These are phyloP conservation scores for Xylogone sp. DNA, from an alignment of 2,329 filamentous ascomycete genomes.

Conservation along the genomic window DNA sequence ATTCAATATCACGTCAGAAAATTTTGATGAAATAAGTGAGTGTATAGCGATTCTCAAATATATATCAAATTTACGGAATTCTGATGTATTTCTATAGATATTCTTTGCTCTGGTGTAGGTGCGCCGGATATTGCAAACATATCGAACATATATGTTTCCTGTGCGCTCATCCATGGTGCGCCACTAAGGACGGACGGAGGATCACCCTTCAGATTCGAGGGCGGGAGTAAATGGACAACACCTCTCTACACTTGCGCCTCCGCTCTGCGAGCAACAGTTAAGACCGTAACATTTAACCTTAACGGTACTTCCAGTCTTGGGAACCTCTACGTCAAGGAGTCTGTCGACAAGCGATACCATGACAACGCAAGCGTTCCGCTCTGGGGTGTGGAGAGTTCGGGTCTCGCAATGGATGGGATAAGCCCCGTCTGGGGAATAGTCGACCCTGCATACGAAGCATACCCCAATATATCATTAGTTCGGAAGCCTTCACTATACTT, in stretches of 20 bases:
- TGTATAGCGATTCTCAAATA: neutral
- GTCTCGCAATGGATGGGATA: slow-evolving; percentile 20
- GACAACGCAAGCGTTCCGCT: slow-evolving; percentile 21
- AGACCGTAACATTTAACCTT: slow-evolving; percentile 38
- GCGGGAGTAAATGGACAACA: slow-evolving; percentile 36
- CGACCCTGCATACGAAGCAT: slow-evolving; percentile 22
- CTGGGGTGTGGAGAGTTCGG: slow-evolving; percentile 35
- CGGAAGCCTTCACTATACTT: slow-evolving; percentile 4
- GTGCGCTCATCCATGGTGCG: slow-evolving; percentile 37
- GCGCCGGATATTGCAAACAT: slow-evolving; percentile 33
- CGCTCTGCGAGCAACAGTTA: slow-evolving; percentile 38
- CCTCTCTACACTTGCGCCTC: slow-evolving; percentile 41
- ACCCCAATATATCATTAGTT: slow-evolving; percentile 30
- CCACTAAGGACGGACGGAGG: slow-evolving; percentile 32
- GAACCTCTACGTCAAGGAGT: slow-evolving; percentile 28
- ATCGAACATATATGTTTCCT: slow-evolving; percentile 36
- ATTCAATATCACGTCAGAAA: slow-evolving; percentile 20
- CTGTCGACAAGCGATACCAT: slow-evolving; percentile 30
- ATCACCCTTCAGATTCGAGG: slow-evolving; percentile 32
- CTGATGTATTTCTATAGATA: slow-evolving; percentile 5
- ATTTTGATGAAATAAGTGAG: slow-evolving; percentile 24
- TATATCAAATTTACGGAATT: neutral
- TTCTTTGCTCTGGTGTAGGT: slow-evolving; percentile 29
- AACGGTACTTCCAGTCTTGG: slow-evolving; percentile 36
- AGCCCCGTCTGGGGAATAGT: slow-evolving; percentile 38